Base-by-base conservation (phyloP, 495 filamentous ascomycete species). In the Penicillium cataractarum region DNA sequence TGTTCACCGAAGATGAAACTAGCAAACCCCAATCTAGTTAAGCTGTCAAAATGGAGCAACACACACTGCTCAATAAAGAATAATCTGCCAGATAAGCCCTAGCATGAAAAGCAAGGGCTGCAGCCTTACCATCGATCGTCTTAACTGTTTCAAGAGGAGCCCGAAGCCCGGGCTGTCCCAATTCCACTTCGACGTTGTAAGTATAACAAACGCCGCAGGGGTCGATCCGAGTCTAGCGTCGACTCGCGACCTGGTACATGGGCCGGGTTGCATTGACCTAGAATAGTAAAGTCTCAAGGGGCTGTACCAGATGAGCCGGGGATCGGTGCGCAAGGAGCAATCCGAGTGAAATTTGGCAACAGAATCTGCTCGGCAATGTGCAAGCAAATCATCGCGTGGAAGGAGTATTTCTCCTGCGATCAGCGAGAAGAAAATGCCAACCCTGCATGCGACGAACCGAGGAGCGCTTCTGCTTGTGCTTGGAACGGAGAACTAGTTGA, bases 181-280 rank as follows among this genome's bases (percentile, higher is more conserved):
- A 27, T 35, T 29, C 27, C 31, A 35, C 27, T 35, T 35, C 35
- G 29, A 19, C 12, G 50, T 50, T 57, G 52, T 31, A 46, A 46
- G 42, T 12, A 24, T 10, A 46, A 12, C 10, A 46, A 50, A 55
- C 17, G 44, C 42, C 54, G 44, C 31, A 39, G 40, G n/a, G 50
- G 53, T 51, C 61, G 54, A 67, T 67, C 57, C 31, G 57, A 55
- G 40, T 39, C 48, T 61, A 61, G 61, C 52, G 48, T 58, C 27
- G 13, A 24, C 49, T 64, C 4, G 40, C 12, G 39, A 44, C 61
- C 65, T 17, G 53, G 58, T 55, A 51, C 10, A 52, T 67, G 58
- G 65, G 57, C 42, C 58, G 26, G 61, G 32, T 59, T 62, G 57
- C 54, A 61, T 59, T 58, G 49, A 55, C 61, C 53, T 33, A 58